Evolutionary conservation across 805 yeast species (phyloP).

Genomic region (Yarrowia divulgata): DNA sequence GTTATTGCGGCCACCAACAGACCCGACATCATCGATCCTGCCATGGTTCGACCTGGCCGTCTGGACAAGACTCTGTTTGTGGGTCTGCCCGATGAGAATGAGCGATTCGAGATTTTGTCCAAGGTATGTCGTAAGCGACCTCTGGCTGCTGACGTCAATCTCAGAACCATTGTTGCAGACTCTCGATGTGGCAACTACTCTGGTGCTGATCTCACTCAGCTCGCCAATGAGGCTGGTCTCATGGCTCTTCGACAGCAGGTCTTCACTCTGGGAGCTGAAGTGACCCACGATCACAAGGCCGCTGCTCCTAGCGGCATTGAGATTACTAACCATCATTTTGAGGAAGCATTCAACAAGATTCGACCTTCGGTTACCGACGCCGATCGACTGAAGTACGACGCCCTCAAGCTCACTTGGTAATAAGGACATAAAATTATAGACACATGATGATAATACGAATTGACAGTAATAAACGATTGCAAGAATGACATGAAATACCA

Average conservation of each 20-base stretch:
- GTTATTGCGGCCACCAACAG: slow-evolving; percentile 97
- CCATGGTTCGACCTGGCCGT: slow-evolving; percentile 97
- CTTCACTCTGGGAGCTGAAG: slow-evolving; percentile 57
- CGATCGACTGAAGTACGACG: slow-evolving; percentile 80
- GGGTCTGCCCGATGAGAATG: slow-evolving; percentile 81
- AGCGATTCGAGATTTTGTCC: slow-evolving; percentile 79
- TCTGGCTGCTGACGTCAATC: slow-evolving; percentile 65
- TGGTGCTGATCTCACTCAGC: slow-evolving; percentile 94
- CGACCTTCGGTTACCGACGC: slow-evolving; percentile 90
- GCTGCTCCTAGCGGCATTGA: slow-evolving; percentile 58
- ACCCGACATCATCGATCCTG: slow-evolving; percentile 98
- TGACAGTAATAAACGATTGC: background rate
- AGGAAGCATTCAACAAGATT: slow-evolving; percentile 71
- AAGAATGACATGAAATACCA: background rate
- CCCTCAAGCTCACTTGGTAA: slow-evolving; percentile 36
- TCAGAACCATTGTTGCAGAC: slow-evolving; percentile 69
- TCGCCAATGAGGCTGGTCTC: slow-evolving; percentile 94
- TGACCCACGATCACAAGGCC: slow-evolving; percentile 46
- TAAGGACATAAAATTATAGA: background rate
- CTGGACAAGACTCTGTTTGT: slow-evolving; percentile 91
- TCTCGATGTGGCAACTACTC: slow-evolving; percentile 86
- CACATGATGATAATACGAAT: background rate
- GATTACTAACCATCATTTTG: slow-evolving; percentile 66
- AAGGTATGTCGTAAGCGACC: slow-evolving; percentile 84
- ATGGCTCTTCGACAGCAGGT: slow-evolving; percentile 70